Evolutionary conservation across 805 yeast species (phyloP).

Genomic region (Candida qinlingensis): DNA sequence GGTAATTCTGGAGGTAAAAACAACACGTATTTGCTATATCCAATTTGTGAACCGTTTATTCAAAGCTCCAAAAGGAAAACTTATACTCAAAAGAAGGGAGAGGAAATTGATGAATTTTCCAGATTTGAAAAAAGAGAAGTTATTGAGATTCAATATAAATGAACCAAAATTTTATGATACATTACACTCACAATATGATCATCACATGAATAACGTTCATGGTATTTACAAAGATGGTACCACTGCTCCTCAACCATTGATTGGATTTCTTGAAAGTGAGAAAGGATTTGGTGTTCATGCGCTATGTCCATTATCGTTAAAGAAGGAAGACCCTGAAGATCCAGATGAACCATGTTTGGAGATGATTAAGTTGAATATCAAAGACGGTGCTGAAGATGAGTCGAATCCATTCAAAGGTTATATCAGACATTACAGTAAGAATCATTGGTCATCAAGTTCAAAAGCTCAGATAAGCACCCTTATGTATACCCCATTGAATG

Average conservation of each 20-base stretch:
- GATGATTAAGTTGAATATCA: neutral
- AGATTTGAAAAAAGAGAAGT: neutral
- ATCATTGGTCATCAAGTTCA: no score
- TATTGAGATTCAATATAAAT: neutral
- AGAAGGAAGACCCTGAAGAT: no score
- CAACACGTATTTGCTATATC: constrained; percentile 6
- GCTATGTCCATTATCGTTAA: neutral
- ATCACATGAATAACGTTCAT: constrained; percentile 5
- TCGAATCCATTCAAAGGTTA: no score
- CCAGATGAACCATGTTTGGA: neutral
- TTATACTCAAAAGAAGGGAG: neutral
- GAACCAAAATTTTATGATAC: constrained; percentile 8
- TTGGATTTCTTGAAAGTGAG: neutral
- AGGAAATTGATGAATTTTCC: neutral
- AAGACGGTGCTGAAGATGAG: no score
- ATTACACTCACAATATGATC: constrained; percentile 4
- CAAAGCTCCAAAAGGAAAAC: neutral
- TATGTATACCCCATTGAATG: no score
- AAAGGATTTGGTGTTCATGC: neutral
- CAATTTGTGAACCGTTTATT: constrained; percentile 4
- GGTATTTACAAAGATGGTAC: constrained; percentile 4
- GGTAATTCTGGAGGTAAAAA: neutral
- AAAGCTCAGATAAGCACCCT: no score
- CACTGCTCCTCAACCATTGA: neutral
- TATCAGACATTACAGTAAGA: no score